Conservation (phyloP, 1,139 yeast species). For the Pichia sp. region DNA sequence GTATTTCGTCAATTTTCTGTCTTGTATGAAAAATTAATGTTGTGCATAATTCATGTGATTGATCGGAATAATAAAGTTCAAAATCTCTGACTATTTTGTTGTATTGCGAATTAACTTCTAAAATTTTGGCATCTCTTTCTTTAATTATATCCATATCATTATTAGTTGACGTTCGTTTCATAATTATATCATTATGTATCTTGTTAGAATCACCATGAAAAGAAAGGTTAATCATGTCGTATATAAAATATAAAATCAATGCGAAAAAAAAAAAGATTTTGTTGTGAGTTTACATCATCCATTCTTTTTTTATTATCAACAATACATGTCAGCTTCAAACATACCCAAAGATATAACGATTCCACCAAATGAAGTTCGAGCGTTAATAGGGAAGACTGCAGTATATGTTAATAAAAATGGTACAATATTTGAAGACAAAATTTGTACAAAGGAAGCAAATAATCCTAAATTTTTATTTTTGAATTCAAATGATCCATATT, state of each 20-base stretch:
- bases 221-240: background rate
- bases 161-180: background rate
- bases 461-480: conserved; percentile 61
- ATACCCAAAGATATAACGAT: conserved; percentile 39
- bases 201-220: background rate
- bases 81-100: conserved; percentile 3
- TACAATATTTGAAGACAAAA: conserved; percentile 52
- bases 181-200: background rate
- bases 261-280: background rate
- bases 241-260: background rate
- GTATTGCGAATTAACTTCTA: background rate
- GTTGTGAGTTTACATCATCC: background rate
- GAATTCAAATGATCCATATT: conserved; percentile 44
- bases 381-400: conserved; percentile 65
- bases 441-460: conserved; percentile 40
- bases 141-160: background rate
- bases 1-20: background rate
- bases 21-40: background rate
- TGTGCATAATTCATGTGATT: conserved; percentile 8
- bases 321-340: background rate
- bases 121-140: background rate
- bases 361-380: conserved; percentile 54
- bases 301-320: background rate
- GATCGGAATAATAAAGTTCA: conserved; percentile 9
- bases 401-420: conserved; percentile 70